These are phyloP conservation scores for Neurospora sp. DNA, from an alignment of 495 filamentous ascomycete genomes.

Conservation along the genomic window DNA sequence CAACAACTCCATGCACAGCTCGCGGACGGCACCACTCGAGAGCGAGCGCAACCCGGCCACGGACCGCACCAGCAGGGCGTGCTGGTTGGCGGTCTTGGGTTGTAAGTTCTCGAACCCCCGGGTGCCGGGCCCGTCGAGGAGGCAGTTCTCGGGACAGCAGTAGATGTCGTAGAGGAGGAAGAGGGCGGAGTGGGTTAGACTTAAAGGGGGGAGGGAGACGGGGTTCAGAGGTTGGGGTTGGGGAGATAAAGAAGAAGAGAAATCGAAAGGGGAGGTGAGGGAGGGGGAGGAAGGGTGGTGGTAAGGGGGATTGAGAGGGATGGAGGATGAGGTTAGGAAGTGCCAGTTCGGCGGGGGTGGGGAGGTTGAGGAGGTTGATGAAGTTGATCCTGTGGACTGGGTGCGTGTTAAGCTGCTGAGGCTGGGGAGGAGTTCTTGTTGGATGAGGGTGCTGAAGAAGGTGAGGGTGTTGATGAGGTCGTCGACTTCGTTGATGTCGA, in stretches of 20 bases:
- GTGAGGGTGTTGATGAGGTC: conserved; percentile 5
- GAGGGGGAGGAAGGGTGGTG: background rate
- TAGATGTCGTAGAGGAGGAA: conserved; percentile 15
- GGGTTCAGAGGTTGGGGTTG: background rate
- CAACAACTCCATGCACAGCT: conserved; percentile 11
- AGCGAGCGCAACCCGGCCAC: conserved; percentile 9
- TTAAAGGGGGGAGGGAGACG: conserved; percentile 4
- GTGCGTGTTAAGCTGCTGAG: background rate
- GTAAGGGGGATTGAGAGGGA: background rate
- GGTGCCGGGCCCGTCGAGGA: conserved; percentile 7
- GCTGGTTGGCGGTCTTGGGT: conserved; percentile 2
- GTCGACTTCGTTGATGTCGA: conserved; percentile 2
- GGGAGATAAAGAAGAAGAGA: background rate
- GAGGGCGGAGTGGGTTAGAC: conserved; percentile 9
- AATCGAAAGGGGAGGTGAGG: background rate
- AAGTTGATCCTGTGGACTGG: background rate
- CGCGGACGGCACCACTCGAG: background rate
- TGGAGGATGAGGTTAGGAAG: background rate
- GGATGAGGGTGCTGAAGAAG: conserved; percentile 6
- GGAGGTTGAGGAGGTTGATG: background rate
- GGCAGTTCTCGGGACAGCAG: conserved; percentile 15
- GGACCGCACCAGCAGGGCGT: conserved; percentile 5
- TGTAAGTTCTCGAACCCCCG: background rate
- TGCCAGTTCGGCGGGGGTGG: background rate
- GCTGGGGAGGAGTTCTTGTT: conserved; percentile 1